A percentile compares a stretch with the other conserved stretches of the same genome.
Conservation (phyloP, 176 grass and related monocot genomes). For the Eleusine coracana region DNA sequence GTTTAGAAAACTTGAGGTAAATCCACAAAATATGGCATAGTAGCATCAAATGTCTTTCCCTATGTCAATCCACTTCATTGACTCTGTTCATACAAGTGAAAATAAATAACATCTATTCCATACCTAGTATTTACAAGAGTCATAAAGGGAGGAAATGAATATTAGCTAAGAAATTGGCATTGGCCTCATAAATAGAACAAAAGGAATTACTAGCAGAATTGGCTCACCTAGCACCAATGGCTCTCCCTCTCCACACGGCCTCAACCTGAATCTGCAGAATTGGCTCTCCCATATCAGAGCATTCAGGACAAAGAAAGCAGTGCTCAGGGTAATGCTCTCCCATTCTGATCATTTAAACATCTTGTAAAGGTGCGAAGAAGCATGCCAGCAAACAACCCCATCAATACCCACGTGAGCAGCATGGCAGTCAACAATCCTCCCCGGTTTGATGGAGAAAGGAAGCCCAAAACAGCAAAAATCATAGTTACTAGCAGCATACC, state of each 20-base stretch:
- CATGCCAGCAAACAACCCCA: constrained; percentile 48
- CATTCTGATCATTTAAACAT: constrained; percentile 53
- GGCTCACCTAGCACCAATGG: constrained; percentile 56
- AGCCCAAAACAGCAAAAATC: constrained; percentile 49
- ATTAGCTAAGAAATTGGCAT: no score
- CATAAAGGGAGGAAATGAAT: no score
- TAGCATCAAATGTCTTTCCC: no score
- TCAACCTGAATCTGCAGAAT: constrained; percentile 79
- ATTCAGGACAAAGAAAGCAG: constrained; percentile 48
- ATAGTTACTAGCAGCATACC: constrained; percentile 53
- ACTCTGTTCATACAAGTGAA: no score
- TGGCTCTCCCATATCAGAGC: constrained; percentile 52
- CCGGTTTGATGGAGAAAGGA: constrained; percentile 50
- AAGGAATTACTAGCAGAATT: constrained; percentile 8
- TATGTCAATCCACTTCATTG: no score
- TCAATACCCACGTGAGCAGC: constrained; percentile 48
- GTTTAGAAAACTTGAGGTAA: no score
- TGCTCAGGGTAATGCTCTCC: constrained; percentile 44
- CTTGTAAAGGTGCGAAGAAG: constrained; percentile 45
- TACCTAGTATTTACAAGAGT: neutral
- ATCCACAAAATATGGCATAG: no score
- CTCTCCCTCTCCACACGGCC: constrained; percentile 66
- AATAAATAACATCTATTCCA: no score
- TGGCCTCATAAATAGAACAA: no score
- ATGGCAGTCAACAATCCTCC: constrained; percentile 54